phyloP scores from a whole-genome alignment of 257 asterid species.

The Rauvolfia tetraphylla region DNA sequence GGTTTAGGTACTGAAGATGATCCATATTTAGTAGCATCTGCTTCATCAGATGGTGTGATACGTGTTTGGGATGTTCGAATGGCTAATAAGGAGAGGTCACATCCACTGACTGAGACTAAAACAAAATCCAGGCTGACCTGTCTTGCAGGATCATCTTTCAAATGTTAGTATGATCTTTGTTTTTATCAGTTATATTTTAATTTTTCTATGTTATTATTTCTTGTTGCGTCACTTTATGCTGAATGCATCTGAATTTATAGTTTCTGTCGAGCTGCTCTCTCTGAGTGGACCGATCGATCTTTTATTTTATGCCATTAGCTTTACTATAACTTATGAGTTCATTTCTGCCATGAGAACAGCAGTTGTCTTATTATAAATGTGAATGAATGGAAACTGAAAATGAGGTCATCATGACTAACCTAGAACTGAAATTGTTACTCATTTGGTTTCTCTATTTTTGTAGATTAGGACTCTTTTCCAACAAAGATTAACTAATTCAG shows the following conservation, averaged over 20 bases:
- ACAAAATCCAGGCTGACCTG: slow-evolving; percentile 93
- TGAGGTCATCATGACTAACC: too few relatives aligned
- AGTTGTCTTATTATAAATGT: not conserved
- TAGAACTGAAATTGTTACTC: too few relatives aligned
- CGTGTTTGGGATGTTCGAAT: slow-evolving; percentile 92
- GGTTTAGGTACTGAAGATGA: slow-evolving; percentile 43
- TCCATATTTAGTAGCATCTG: slow-evolving; percentile 81
- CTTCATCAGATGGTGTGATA: slow-evolving; percentile 88
- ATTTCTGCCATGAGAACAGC: not conserved
- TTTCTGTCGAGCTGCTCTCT: not conserved
- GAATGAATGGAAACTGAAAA: not conserved
- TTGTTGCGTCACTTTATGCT: not conserved
- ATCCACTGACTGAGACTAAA: slow-evolving; percentile 62
- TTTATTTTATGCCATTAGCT: not conserved
- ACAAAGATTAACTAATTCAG: too few relatives aligned
- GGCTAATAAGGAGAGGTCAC: slow-evolving; percentile 43
- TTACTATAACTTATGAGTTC: too few relatives aligned
- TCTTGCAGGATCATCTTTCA: slow-evolving; percentile 85
- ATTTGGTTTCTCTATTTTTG: not conserved
- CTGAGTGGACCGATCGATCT: too few relatives aligned
- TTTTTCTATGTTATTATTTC: too few relatives aligned
- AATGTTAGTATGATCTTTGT: slow-evolving; percentile 46
- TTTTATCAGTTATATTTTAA: not conserved
- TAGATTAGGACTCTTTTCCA: too few relatives aligned
- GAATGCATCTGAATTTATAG: not conserved